These are phyloP conservation scores for Ballota nigra DNA, from an alignment of 257 asterid genomes.

Conservation along the genomic window DNA sequence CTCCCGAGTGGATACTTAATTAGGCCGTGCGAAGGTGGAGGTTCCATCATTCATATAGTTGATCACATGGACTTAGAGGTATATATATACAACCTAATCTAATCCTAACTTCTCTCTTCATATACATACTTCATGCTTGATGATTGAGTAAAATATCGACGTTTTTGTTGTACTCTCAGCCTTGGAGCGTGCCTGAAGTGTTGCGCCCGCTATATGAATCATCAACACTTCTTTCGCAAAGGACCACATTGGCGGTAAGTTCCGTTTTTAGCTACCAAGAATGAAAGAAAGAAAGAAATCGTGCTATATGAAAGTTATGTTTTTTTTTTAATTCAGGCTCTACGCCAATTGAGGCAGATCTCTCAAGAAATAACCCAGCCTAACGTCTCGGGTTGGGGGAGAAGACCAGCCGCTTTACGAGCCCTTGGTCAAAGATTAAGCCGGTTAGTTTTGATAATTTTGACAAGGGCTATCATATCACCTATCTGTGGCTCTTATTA, in stretches of 20 bases:
- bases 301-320: background rate
- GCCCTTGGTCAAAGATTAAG: slow-evolving; percentile 95
- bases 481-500: background rate
- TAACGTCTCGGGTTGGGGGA: slow-evolving; percentile 78
- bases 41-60: slow-evolving; percentile 88
- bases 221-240: slow-evolving; percentile 79
- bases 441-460: slow-evolving; percentile 42
- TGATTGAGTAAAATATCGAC: background rate
- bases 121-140: background rate
- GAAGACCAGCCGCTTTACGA: slow-evolving; percentile 94
- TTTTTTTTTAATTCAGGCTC: slow-evolving; percentile 51
- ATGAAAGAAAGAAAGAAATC: background rate
- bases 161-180: slow-evolving; percentile 44
- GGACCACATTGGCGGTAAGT: slow-evolving; percentile 85
- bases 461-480: background rate
- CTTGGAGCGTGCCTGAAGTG: slow-evolving; percentile 98
- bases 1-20: slow-evolving; percentile 93
- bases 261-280: background rate
- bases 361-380: slow-evolving; percentile 90
- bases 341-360: slow-evolving; percentile 89
- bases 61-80: slow-evolving; percentile 96
- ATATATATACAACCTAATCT: background rate
- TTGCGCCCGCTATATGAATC: slow-evolving; percentile 91
- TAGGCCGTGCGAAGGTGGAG: slow-evolving; percentile 98
- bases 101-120: no score